Percentiles rank a stretch among this genome's conserved stretches.
phyloP scores from a whole-genome alignment of 2,329 filamentous ascomycete species.

The Apiospora arundinis region DNA sequence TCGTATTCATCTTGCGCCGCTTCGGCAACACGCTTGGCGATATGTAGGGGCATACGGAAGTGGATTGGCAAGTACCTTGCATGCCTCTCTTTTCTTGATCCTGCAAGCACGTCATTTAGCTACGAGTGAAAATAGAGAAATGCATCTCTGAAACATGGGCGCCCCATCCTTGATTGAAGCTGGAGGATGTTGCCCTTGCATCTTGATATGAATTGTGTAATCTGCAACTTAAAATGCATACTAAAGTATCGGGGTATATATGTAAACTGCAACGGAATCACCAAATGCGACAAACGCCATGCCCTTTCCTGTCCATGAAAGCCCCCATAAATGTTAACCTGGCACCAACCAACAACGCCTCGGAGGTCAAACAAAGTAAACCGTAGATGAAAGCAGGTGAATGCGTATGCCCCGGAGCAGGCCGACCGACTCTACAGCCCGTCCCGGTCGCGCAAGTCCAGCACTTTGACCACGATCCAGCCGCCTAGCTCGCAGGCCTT shows the following conservation, averaged over 20 bases:
- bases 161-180: not conserved
- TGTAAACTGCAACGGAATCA: slow-evolving; percentile 8
- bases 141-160: not conserved
- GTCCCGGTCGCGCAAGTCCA: slow-evolving; percentile 22
- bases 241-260: slow-evolving; percentile 13
- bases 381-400: not conserved
- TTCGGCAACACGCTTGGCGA: slow-evolving; percentile 14
- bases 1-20: slow-evolving; percentile 19
- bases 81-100: slow-evolving; percentile 36
- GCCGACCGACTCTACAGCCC: not conserved
- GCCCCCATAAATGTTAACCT: not conserved
- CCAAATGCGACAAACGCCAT: slow-evolving; percentile 16
- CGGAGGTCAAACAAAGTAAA: not conserved
- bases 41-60: slow-evolving; percentile 27
- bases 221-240: slow-evolving; percentile 1
- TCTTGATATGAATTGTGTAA: not conserved
- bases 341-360: slow-evolving; percentile 16
- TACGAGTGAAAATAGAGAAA: slow-evolving; percentile 11
- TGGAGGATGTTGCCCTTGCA: not conserved
- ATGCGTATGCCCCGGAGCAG: not conserved
- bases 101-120: slow-evolving; percentile 31
- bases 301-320: not conserved
- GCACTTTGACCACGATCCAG: slow-evolving; percentile 22
- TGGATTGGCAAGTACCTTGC: slow-evolving; percentile 25
- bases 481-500: slow-evolving; percentile 24